Base-by-base conservation (phyloP, 495 filamentous ascomycete species). In the Echria macrotheca region DNA sequence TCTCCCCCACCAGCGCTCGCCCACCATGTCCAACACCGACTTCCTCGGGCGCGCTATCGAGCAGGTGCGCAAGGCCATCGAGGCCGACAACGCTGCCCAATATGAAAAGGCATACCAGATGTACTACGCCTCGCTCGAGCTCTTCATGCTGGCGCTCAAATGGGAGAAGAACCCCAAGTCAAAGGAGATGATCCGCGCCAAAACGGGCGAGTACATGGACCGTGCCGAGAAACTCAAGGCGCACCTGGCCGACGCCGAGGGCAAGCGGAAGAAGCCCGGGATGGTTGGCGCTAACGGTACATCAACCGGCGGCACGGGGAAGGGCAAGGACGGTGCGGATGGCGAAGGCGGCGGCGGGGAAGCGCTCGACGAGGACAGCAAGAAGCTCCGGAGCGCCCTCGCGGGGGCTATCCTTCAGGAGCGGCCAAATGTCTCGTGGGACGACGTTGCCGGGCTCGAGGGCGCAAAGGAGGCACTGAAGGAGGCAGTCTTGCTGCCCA, bases 101-200 rank as follows among this genome's bases (percentile, higher is more conserved):
- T 99, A 97, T 68, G 89, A 96, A 54, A 88, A 93, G 64, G 93
- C 93, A 42, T 96, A 95, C 71, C 86, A 95, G 60, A 71, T 81
- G 42, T 99, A 99, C 79, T 95, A 95, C 74, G 81, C 86, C 61
- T 80, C 91, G 51, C 84, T 97, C 53, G 89, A 96, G 71, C 77
- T 94, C 43, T 96, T 96, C 71, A 91, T 96, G 87, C 81, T 96
- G 36, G 91, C 91, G 8, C 72, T 96, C 23, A 97, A 97, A 74
- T 97, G 90, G 89, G 91, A 96, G 73, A 99, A 97, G 77, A 97
- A 96, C 69, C 79, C 81, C 29, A 89, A 87, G 51, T 89, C 86
- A 35, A 97, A 98, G 72, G 87, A 95, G 66, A 95, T 95, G 81
- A 96, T 99, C 54, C 84, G 91, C 45, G 80, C 82, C 35, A 97